Evolutionary conservation across 495 filamentous ascomycete species (phyloP), one percentile per base, ranked within the genome.

Genomic region (Penicillium goetzii): DNA sequence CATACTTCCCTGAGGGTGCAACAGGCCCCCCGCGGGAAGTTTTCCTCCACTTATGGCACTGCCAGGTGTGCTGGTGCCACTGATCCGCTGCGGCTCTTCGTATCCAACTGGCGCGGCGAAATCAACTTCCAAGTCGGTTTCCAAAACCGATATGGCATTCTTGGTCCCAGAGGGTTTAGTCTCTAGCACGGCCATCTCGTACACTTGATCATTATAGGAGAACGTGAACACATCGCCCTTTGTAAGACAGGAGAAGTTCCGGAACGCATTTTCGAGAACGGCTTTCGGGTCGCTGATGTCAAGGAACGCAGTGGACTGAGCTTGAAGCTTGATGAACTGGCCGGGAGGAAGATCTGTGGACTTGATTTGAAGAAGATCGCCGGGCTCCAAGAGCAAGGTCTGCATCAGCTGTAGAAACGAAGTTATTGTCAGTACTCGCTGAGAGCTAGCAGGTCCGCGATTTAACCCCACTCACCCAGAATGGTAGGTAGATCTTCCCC

Each of bases 221-320:
- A 99, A 98, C 58, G 90, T 93, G 80, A 99, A 98, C 21, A 95
- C 82, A 68, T 99, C 95, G 63, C 91, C 92, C 65, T 90, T 91
- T 4, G 92, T 97, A 6, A 98, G 83, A 50, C 94, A 93, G 6
- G 92, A 89, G 76, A 97, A 99, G 74, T 96, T 95, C 9, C 93
- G 88, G 77, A 99, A 96, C 8, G 92, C 92, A 63, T 93, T 95
- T 74, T 99, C 95, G 21, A 99, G 86, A 3, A 99, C 95, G n/a
- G 95, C 96, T 77, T 96, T 97, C 0, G 95, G 96, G 68, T 99
- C 96, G 69, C 89, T 92, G 64, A 99, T 97, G 45, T 97, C 93
- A 56, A 98, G 89, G 79, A 98, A 98, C 61, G 88, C 87, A 38
- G 89, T 86, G 21, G 89, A 91, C 77, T 99, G 95, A 0, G 96